phyloP scores from a whole-genome alignment of 1,284 basidiomycete genomes.

The Sutorius eximius region DNA sequence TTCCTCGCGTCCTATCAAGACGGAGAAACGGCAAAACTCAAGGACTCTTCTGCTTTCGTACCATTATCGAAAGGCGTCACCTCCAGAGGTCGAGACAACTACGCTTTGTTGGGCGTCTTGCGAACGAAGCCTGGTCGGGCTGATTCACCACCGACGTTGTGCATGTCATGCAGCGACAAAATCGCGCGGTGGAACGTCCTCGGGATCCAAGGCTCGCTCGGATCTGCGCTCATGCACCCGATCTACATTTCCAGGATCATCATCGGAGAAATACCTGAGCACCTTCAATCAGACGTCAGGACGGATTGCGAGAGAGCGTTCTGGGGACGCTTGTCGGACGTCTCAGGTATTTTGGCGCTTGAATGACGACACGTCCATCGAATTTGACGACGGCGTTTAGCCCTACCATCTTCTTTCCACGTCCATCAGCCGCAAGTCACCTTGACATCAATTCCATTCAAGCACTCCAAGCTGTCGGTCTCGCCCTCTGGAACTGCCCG shows the following conservation, averaged over 20 bases:
- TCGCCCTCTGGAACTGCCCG: slow-evolving; percentile 30
- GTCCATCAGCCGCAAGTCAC: slow-evolving; percentile 50
- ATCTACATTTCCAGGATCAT: slow-evolving; percentile 67
- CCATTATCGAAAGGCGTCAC: slow-evolving; percentile 40
- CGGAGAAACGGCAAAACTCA: slow-evolving; percentile 64
- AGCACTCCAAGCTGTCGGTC: slow-evolving; percentile 53
- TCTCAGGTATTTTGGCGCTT: slow-evolving; percentile 35
- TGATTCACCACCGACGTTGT: slow-evolving; percentile 77
- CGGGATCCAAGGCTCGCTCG: slow-evolving; percentile 83
- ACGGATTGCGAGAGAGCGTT: slow-evolving; percentile 65
- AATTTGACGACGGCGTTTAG: slow-evolving; percentile 21
- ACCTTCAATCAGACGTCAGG: slow-evolving; percentile 42
- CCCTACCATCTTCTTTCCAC: slow-evolving; percentile 45
- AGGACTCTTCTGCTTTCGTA: slow-evolving; percentile 47
- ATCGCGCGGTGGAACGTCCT: slow-evolving; percentile 80
- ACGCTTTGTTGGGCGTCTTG: slow-evolving; percentile 69
- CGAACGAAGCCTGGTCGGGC: slow-evolving; percentile 90
- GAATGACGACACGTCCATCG: neutral
- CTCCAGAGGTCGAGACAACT: slow-evolving; percentile 78
- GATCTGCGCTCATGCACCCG: slow-evolving; percentile 56
- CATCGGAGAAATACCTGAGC: slow-evolving; percentile 64
- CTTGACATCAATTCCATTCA: slow-evolving; percentile 61
- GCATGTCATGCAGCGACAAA: slow-evolving; percentile 91
- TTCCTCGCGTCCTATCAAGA: slow-evolving; percentile 74
- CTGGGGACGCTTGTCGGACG: slow-evolving; percentile 45